A percentile compares a stretch with the other conserved stretches of the same genome.
Evolutionary conservation across 2,329 filamentous ascomycete species (phyloP).

Genomic region (Didymella pomorum): DNA sequence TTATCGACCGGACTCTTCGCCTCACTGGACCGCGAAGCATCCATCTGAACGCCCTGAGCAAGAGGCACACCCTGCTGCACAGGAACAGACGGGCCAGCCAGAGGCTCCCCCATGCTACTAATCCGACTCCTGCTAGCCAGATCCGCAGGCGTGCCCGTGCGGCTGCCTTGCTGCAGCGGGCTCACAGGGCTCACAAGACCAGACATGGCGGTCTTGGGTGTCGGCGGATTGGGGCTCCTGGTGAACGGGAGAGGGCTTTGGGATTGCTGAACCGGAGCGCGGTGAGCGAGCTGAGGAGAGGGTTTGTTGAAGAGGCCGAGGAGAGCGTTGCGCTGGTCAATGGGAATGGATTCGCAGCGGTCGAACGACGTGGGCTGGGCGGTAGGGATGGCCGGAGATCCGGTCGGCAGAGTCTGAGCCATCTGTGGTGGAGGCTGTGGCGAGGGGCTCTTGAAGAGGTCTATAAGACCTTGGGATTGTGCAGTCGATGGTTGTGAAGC

Average conservation of each 20-base stretch:
- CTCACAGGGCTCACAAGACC: constrained; percentile 51
- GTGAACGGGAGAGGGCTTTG: constrained; percentile 32
- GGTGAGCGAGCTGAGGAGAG: constrained; percentile 24
- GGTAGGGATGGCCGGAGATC: constrained; percentile 8
- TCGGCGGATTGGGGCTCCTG: constrained; percentile 36
- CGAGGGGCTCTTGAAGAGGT: constrained; percentile 21
- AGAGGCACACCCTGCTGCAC: neutral
- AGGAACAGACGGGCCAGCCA: neutral
- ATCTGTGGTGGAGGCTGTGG: constrained; percentile 10
- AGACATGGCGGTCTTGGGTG: constrained; percentile 44
- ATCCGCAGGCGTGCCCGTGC: constrained; percentile 39
- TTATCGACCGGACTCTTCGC: constrained; percentile 68
- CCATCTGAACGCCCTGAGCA: neutral
- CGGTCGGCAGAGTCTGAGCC: constrained; percentile 1
- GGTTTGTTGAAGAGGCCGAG: constrained; percentile 50
- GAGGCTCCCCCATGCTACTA: constrained; percentile 43
- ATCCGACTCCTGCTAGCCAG: constrained; percentile 44
- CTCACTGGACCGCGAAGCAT: constrained; percentile 16
- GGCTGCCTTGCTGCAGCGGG: constrained; percentile 42
- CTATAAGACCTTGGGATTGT: constrained; percentile 22
- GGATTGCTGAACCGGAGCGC: constrained; percentile 24
- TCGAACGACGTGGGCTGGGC: constrained; percentile 29
- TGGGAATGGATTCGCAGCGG: constrained; percentile 37
- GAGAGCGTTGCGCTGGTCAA: constrained; percentile 46
- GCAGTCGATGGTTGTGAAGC: constrained; percentile 7